A percentile compares a stretch with the other conserved stretches of the same genome.
These are phyloP conservation scores for Sextonia rubra DNA, from an alignment of 164 flowering plant species.

Conservation along the genomic window DNA sequence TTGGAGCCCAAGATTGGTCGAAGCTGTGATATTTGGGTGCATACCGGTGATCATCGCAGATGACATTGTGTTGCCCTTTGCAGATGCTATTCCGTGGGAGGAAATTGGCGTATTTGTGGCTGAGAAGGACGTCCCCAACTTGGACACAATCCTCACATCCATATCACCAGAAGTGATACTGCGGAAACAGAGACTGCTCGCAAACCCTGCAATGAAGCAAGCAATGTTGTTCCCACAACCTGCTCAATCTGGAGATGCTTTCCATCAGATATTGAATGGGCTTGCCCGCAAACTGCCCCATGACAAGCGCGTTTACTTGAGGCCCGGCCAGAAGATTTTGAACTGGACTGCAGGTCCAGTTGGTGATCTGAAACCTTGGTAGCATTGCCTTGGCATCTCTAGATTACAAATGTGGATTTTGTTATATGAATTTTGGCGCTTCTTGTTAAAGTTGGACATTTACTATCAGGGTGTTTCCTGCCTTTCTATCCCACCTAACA, in stretches of 20 bases:
- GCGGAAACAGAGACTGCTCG: conserved; percentile 81
- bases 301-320: conserved; percentile 43
- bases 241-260: conserved; percentile 86
- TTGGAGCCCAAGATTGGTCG: conserved; percentile 97
- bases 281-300: conserved; percentile 89
- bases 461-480: not conserved
- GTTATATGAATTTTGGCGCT: not conserved
- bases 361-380: conserved; percentile 65
- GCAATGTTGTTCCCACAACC: conserved; percentile 93
- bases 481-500: not conserved
- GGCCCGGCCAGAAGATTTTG: conserved; percentile 47
- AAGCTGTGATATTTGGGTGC: conserved; percentile 93
- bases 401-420: not conserved
- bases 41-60: conserved; percentile 96
- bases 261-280: conserved; percentile 87
- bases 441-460: not conserved
- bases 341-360: conserved; percentile 93
- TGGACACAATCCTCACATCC: conserved; percentile 85
- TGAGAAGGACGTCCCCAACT: conserved; percentile 78
- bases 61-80: conserved; percentile 90
- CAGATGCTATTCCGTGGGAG: conserved; percentile 98
- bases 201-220: conserved; percentile 87
- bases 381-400: not conserved
- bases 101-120: conserved; percentile 85
- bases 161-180: conserved; percentile 75